These are phyloP conservation scores for Trichosporon inkin DNA, from an alignment of 1,284 basidiomycete genomes.

Conservation along the genomic window DNA sequence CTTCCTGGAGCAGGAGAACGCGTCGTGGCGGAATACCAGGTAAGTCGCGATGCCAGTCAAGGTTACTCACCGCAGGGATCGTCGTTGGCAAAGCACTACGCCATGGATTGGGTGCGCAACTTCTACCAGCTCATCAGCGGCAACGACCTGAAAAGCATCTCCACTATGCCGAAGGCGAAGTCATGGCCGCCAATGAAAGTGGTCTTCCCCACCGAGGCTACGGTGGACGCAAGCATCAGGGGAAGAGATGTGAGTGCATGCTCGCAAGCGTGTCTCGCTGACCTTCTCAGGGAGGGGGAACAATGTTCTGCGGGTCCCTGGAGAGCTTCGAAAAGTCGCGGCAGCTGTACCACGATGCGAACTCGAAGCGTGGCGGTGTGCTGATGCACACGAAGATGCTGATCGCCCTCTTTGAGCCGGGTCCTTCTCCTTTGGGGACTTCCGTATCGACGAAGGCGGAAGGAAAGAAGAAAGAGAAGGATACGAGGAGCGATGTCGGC, in stretches of 20 bases:
- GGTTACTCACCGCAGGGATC: constrained; percentile 36
- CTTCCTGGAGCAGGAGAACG: constrained; percentile 31
- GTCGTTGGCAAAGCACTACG: constrained; percentile 42
- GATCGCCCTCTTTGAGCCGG: constrained; percentile 40
- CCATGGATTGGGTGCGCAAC: constrained; percentile 40
- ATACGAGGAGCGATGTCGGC: constrained; percentile 22
- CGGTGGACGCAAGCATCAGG: constrained; percentile 35
- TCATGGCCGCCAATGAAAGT: constrained; percentile 43
- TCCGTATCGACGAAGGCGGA: constrained; percentile 22
- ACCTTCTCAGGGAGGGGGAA: constrained; percentile 38
- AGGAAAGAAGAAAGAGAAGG: constrained; percentile 19
- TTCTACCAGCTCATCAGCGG: constrained; percentile 41
- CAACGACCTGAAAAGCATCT: constrained; percentile 24
- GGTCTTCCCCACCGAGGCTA: constrained; percentile 43
- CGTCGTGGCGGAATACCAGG: constrained; percentile 46
- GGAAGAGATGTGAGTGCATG: constrained; percentile 30
- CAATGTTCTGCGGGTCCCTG: constrained; percentile 44
- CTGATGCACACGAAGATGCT: constrained; percentile 51
- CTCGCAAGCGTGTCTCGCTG: neutral
- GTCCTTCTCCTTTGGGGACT: constrained; percentile 21
- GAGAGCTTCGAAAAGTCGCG: constrained; percentile 33
- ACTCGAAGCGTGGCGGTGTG: constrained; percentile 47
- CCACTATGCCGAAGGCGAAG: constrained; percentile 25
- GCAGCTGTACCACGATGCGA: constrained; percentile 42
- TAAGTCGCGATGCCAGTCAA: constrained; percentile 14